These are phyloP conservation scores for Penstemon eatonii DNA, from an alignment of 257 asterid species.

Conservation along the genomic window DNA sequence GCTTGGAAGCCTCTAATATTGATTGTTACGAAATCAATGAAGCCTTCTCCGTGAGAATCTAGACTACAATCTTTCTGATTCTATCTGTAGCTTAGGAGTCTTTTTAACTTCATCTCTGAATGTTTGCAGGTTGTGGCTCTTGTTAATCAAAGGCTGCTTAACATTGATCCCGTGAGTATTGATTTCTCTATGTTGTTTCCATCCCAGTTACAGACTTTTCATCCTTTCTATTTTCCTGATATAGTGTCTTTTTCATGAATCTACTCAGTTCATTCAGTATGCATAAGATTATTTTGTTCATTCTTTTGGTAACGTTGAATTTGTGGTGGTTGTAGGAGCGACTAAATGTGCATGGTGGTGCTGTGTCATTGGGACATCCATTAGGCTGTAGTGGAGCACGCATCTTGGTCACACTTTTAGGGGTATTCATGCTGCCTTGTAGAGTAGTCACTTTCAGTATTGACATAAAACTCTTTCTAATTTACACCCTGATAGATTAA, in stretches of 20 bases:
- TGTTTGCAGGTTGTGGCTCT: conserved; percentile 78
- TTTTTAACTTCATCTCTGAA: conserved; percentile 28
- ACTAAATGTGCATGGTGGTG: conserved; percentile 88
- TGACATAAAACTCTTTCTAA: neutral
- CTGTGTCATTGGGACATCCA: conserved; percentile 93
- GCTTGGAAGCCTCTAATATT: conserved; percentile 64
- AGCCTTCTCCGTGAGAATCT: conserved; percentile 82
- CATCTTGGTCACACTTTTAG: conserved; percentile 82
- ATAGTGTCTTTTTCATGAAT: neutral
- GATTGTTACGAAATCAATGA: conserved; percentile 91
- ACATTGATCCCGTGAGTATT: conserved; percentile 64
- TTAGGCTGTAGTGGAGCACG: conserved; percentile 97
- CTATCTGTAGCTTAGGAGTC: conserved; percentile 7
- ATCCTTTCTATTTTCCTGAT: neutral
- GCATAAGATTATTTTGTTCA: neutral
- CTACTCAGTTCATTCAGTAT: conserved; percentile 1
- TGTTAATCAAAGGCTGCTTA: conserved; percentile 74
- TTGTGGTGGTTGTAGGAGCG: conserved; percentile 47
- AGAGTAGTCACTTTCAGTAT: conserved; percentile 1
- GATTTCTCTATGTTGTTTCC: conserved; percentile 13
- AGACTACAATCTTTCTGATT: neutral
- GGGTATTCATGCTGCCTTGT: conserved; percentile 49
- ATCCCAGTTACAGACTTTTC: neutral
- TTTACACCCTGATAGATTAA: conserved; percentile 17
- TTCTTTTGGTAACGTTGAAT: conserved; percentile 15